A percentile compares a stretch with the other conserved stretches of the same genome.
Evolutionary conservation across 2,329 filamentous ascomycete species (phyloP).

Genomic region (Atkinsonella texensis): DNA sequence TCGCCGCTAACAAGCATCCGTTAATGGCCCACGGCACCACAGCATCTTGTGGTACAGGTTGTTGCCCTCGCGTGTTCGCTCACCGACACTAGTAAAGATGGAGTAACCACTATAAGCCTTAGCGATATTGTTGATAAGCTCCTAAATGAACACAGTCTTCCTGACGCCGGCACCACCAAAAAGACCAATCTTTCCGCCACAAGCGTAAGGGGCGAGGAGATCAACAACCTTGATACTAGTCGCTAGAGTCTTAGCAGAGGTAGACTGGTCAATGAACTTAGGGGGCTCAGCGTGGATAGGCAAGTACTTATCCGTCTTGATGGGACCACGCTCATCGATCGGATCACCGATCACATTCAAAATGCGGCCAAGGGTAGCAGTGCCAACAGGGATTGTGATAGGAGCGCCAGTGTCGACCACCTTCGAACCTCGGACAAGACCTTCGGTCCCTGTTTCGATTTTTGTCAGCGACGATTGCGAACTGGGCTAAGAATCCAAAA

Average conservation of each 20-base stretch:
- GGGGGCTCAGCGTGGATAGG: conserved; percentile 95
- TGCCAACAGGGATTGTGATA: conserved; percentile 93
- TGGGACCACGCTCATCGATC: conserved; percentile 97
- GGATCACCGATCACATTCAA: conserved; percentile 99
- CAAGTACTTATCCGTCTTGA: conserved; percentile 78
- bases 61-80: conserved; percentile 99
- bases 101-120: conserved; percentile 99
- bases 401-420: conserved; percentile 82
- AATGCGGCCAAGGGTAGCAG: conserved; percentile 92
- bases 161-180: conserved; percentile 99
- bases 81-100: conserved; percentile 99
- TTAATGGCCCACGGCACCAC: too few relatives aligned
- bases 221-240: conserved; percentile 99
- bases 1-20: too few relatives aligned
- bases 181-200: conserved; percentile 99
- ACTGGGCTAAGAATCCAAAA: too few relatives aligned
- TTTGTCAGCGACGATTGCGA: neutral
- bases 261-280: conserved; percentile 89
- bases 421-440: conserved; percentile 87
- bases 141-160: conserved; percentile 99
- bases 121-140: conserved; percentile 99
- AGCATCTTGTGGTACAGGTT: conserved; percentile 99
- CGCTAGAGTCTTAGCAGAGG: conserved; percentile 87
- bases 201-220: conserved; percentile 94
- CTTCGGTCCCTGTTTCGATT: conserved; percentile 70